Evolutionary conservation across 768 basidiomycete species (phyloP).

Genomic region (Termitomyces sp.): DNA sequence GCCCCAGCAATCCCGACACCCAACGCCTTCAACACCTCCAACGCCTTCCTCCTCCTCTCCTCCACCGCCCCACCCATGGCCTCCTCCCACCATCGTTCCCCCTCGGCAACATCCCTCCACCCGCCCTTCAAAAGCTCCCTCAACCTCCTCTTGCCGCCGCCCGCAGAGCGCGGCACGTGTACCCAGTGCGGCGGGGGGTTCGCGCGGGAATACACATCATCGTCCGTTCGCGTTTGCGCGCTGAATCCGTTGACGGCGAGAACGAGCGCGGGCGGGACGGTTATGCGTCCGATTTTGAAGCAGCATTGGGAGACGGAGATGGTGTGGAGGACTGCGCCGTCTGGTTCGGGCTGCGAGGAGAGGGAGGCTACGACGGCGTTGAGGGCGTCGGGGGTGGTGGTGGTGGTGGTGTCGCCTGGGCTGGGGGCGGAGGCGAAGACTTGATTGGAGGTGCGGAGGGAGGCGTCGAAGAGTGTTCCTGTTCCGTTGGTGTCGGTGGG

Average conservation of each 20-base stretch:
- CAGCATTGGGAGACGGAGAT: constrained; percentile 60
- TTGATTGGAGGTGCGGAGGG: constrained; percentile 34
- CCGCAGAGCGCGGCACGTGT: constrained; percentile 30
- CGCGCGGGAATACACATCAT: constrained; percentile 31
- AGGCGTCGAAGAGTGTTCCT: constrained; percentile 18
- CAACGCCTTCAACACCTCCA: constrained; percentile 31
- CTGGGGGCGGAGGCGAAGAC: constrained; percentile 18
- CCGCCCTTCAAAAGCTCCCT: constrained; percentile 49
- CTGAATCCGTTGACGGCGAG: constrained; percentile 60
- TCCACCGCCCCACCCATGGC: constrained; percentile 50
- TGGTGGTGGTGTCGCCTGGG: constrained; percentile 13
- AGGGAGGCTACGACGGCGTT: constrained; percentile 30
- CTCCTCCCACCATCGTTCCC: constrained; percentile 66
- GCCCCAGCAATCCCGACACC: constrained; percentile 33
- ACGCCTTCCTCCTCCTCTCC: constrained; percentile 28
- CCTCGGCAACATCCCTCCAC: constrained; percentile 61
- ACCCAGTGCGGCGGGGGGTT: constrained; percentile 50
- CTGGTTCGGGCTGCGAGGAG: constrained; percentile 36
- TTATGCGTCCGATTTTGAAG: constrained; percentile 71
- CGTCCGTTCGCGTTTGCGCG: constrained; percentile 9
- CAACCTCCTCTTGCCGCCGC: constrained; percentile 37
- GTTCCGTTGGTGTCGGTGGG: constrained; percentile 2
- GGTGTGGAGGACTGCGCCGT: constrained; percentile 60
- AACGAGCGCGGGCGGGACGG: constrained; percentile 64
- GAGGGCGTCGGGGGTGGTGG: constrained; percentile 22